These are phyloP conservation scores for Santalum album DNA, from an alignment of 164 flowering plant species.

Conservation along the genomic window DNA sequence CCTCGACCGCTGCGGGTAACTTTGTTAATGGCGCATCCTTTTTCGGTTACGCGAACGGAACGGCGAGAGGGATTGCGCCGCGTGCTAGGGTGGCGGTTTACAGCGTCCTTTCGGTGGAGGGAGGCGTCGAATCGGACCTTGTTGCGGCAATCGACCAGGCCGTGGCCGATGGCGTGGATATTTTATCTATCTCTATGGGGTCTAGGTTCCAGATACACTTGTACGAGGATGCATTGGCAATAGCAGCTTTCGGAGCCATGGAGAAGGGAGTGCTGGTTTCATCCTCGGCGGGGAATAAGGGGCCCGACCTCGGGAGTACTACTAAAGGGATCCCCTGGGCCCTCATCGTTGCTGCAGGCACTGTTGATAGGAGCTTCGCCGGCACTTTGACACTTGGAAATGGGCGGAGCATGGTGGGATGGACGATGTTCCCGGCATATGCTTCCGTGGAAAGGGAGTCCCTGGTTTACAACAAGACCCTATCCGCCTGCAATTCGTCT, in stretches of 20 bases:
- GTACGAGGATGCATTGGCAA: slow-evolving; percentile 40
- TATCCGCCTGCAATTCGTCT: neutral
- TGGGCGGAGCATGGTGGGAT: neutral
- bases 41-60: slow-evolving; percentile 53
- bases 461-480: neutral
- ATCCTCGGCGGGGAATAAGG: neutral
- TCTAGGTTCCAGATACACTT: slow-evolving; percentile 11
- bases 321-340: neutral
- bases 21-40: slow-evolving; percentile 30
- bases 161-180: slow-evolving; percentile 57
- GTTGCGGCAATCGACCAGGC: slow-evolving; percentile 59
- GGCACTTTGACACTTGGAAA: neutral
- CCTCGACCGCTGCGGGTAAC: slow-evolving; percentile 53
- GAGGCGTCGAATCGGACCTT: slow-evolving; percentile 27
- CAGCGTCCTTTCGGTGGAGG: slow-evolving; percentile 38
- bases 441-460: neutral
- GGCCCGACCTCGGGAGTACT: neutral
- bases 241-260: slow-evolving; percentile 49
- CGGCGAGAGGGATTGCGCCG: slow-evolving; percentile 54
- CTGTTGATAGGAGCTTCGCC: neutral
- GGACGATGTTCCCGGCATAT: neutral
- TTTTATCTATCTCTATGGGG: slow-evolving; percentile 54
- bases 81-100: slow-evolving; percentile 45
- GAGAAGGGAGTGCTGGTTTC: slow-evolving; percentile 40
- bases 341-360: neutral